Percentiles rank a stretch among this genome's conserved stretches.
Evolutionary conservation across 768 basidiomycete species (phyloP).

Genomic region (Leccinum subtestaceum): DNA sequence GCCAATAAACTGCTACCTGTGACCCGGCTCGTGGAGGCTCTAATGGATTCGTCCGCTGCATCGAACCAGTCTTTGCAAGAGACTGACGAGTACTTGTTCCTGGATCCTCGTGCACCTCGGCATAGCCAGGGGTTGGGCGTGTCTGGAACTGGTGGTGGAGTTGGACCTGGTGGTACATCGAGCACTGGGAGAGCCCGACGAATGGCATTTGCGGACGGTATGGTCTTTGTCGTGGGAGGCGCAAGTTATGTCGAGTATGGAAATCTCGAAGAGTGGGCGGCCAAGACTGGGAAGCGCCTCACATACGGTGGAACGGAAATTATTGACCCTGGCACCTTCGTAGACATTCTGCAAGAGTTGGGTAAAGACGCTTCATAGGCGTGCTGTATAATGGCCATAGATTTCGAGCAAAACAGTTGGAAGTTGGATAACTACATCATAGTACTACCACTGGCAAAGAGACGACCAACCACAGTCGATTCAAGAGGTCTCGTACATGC

Average conservation of each 20-base stretch:
- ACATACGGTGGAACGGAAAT: slow-evolving; percentile 98
- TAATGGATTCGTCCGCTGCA: slow-evolving; percentile 96
- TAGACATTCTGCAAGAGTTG: slow-evolving; percentile 64
- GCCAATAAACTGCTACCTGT: slow-evolving; percentile 91
- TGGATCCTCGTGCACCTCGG: slow-evolving; percentile 85
- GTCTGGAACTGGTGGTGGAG: slow-evolving; percentile 45
- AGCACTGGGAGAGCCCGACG: slow-evolving; percentile 43
- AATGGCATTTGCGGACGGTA: slow-evolving; percentile 84
- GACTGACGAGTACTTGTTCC: slow-evolving; percentile 92
- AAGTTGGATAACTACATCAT: not conserved
- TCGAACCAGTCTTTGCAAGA: slow-evolving; percentile 93
- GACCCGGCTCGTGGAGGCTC: slow-evolving; percentile 89
- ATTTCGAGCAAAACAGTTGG: slow-evolving; percentile 5
- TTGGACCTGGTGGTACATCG: slow-evolving; percentile 35
- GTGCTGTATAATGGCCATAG: slow-evolving; percentile 40
- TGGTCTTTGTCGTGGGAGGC: slow-evolving; percentile 94
- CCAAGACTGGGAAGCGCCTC: slow-evolving; percentile 75
- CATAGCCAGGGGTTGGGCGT: slow-evolving; percentile 46
- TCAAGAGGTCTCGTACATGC: not conserved
- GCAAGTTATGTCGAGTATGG: slow-evolving; percentile 98
- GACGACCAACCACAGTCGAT: not conserved
- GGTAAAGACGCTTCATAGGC: slow-evolving; percentile 43
- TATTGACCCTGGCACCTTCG: slow-evolving; percentile 82
- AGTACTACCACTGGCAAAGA: slow-evolving; percentile 15
- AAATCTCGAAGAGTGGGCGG: slow-evolving; percentile 92